Conservation (phyloP, 352 stramenopile species). For the Phytophthora colocasiae region DNA sequence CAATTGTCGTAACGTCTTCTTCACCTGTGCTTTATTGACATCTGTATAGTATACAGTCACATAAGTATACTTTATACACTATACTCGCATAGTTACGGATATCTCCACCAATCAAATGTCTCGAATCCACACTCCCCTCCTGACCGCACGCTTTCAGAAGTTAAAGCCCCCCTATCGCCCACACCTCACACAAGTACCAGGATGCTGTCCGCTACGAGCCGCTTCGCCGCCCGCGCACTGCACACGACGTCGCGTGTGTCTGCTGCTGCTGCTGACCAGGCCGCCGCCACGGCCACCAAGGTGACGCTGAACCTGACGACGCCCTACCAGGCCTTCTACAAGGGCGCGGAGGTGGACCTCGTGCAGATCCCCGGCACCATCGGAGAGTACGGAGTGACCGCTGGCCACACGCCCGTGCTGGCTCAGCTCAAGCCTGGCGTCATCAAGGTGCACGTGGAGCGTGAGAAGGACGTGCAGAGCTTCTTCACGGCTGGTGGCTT, state of each 20-base stretch:
- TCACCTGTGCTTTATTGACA: not conserved
- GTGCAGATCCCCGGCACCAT: conserved; percentile 95
- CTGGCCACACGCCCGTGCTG: conserved; percentile 96
- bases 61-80: too few species aligned
- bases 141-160: conserved; percentile 25
- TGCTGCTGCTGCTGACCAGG: conserved; percentile 59
- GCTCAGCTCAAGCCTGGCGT: conserved; percentile 98
- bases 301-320: conserved; percentile 88
- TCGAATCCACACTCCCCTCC: conserved; percentile 10
- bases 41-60: not conserved
- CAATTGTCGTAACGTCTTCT: not conserved
- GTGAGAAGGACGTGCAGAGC: conserved; percentile 92
- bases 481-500: conserved; percentile 99
- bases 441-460: conserved; percentile 87
- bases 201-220: conserved; percentile 65
- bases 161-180: conserved; percentile 22
- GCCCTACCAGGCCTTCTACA: conserved; percentile 86
- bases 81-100: too few species aligned
- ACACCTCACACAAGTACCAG: conserved; percentile 7
- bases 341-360: conserved; percentile 84
- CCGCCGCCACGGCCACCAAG: conserved; percentile 69
- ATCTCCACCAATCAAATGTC: conserved; percentile 19
- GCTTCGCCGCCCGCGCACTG: conserved; percentile 61
- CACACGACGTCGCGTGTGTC: conserved; percentile 68
- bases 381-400: conserved; percentile 98